Conservation (phyloP, 2,329 filamentous ascomycete genomes). For the Penicillium brevicompactum region DNA sequence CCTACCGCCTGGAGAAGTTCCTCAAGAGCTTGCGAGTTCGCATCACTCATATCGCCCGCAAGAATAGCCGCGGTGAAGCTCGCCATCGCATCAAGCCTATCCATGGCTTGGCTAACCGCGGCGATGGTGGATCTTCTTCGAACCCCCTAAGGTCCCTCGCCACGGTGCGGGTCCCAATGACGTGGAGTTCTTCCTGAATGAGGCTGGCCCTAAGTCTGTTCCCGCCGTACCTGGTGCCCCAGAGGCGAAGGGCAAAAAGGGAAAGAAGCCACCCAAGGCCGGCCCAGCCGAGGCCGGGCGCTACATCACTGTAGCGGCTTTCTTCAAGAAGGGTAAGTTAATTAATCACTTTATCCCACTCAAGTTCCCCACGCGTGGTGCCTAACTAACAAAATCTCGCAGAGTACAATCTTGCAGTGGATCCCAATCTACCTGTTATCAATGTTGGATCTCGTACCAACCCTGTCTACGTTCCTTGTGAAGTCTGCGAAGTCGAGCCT, state of each 20-base stretch:
- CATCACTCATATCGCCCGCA: conserved; percentile 43
- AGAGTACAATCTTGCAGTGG: conserved; percentile 42
- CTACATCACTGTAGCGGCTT: conserved; percentile 56
- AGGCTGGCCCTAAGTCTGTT: conserved; percentile 15
- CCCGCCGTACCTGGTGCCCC: conserved; percentile 6
- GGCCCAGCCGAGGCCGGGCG: conserved; percentile 34
- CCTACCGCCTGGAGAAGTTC: conserved; percentile 32
- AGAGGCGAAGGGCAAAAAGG: conserved; percentile 31
- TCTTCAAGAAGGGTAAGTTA: conserved; percentile 50
- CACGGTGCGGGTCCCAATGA: conserved; percentile 53
- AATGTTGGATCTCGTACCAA: conserved; percentile 63
- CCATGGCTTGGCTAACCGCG: conserved; percentile 44
- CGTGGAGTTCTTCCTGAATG: conserved; percentile 58
- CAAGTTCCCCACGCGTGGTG: neutral
- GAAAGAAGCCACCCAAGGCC: conserved; percentile 27
- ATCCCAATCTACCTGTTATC: conserved; percentile 59
- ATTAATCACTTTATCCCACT: neutral
- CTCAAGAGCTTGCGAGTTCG: conserved; percentile 46
- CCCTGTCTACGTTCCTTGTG: conserved; percentile 67
- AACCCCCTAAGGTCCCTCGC: conserved; percentile 40
- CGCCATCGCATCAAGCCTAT: conserved; percentile 50
- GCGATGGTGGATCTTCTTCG: conserved; percentile 37
- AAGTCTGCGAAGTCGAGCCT: conserved; percentile 64
- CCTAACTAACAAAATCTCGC: conserved; percentile 7
- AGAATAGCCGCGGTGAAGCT: conserved; percentile 34